Evolutionary conservation across 768 basidiomycete genomes (phyloP).

Genomic region (Vishniacozyma victoriae): DNA sequence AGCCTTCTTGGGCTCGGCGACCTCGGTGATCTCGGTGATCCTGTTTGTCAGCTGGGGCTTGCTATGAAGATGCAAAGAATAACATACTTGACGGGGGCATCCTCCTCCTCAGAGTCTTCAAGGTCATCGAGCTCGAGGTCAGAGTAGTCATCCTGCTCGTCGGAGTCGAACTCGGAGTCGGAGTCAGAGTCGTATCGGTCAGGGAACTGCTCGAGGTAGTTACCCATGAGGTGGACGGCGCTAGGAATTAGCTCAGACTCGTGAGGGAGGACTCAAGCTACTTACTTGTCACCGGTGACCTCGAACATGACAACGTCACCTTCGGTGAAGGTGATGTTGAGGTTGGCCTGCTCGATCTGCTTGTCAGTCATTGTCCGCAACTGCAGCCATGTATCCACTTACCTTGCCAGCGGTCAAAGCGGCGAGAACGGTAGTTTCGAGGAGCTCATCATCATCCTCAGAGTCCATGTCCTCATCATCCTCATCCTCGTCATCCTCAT

Average conservation of each 20-base stretch:
- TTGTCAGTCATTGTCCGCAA: not conserved
- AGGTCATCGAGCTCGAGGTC: slow-evolving; percentile 58
- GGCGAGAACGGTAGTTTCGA: slow-evolving; percentile 55
- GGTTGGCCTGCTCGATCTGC: slow-evolving; percentile 69
- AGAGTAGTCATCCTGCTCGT: slow-evolving; percentile 60
- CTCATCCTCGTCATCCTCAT: slow-evolving; percentile 44
- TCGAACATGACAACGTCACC: slow-evolving; percentile 61
- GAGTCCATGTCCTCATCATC: slow-evolving; percentile 28
- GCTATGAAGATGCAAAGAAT: not conserved
- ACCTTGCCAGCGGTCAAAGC: slow-evolving; percentile 79
- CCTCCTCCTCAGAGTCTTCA: slow-evolving; percentile 51
- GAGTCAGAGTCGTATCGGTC: slow-evolving; percentile 53
- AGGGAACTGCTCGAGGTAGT: slow-evolving; percentile 59
- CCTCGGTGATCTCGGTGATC: slow-evolving; percentile 36
- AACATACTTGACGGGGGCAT: slow-evolving; percentile 44
- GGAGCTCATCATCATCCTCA: slow-evolving; percentile 46
- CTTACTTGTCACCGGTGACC: slow-evolving; percentile 68
- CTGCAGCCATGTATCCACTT: slow-evolving; percentile 8
- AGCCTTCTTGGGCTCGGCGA: slow-evolving; percentile 14
- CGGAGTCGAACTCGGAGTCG: slow-evolving; percentile 72
- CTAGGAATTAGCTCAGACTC: slow-evolving; percentile 9
- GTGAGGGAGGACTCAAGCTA: slow-evolving; percentile 2
- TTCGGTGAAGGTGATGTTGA: slow-evolving; percentile 66
- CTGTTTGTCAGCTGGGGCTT: slow-evolving; percentile 4
- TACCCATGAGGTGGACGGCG: slow-evolving; percentile 71